phyloP scores from a whole-genome alignment of 441 rosid species.

The Croton laevigatus region DNA sequence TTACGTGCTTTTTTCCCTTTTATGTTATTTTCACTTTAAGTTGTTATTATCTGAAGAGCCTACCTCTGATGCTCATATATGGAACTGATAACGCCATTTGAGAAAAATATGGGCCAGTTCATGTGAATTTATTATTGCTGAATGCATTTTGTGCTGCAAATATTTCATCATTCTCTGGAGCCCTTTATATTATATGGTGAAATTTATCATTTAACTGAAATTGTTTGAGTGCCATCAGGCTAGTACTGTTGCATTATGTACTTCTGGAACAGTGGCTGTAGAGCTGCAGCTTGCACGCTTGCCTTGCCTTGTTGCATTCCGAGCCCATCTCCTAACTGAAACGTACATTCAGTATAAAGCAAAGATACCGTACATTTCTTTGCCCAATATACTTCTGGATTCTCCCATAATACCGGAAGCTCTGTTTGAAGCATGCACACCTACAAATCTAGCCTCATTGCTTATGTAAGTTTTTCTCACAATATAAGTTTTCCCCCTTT shows the following conservation, averaged over 20 bases:
- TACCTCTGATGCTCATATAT: background rate
- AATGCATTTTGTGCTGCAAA: background rate
- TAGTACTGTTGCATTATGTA: constrained; percentile 75
- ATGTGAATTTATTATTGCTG: background rate
- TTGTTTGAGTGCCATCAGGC: constrained; percentile 45
- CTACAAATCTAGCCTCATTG: constrained; percentile 47
- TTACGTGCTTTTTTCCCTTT: background rate
- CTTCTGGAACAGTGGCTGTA: constrained; percentile 92
- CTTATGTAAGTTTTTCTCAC: constrained; percentile 44
- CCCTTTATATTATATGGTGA: background rate
- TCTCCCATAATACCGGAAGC: constrained; percentile 78
- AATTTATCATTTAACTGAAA: constrained; percentile 7
- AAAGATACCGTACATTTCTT: constrained; percentile 75
- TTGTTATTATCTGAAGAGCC: background rate
- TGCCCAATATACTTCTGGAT: constrained; percentile 78
- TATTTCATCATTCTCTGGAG: background rate
- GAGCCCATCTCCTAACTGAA: constrained; percentile 77
- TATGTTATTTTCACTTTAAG: background rate
- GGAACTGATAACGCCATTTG: background rate
- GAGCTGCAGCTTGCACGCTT: constrained; percentile 77
- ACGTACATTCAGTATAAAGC: constrained; percentile 69
- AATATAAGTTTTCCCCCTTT: background rate
- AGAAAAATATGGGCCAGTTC: background rate
- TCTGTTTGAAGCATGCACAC: constrained; percentile 68
- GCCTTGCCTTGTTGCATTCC: constrained; percentile 79